A percentile compares a stretch with the other conserved stretches of the same genome.
These are phyloP conservation scores for Diaporthe australafricana DNA, from an alignment of 2,329 filamentous ascomycete genomes.

Conservation along the genomic window DNA sequence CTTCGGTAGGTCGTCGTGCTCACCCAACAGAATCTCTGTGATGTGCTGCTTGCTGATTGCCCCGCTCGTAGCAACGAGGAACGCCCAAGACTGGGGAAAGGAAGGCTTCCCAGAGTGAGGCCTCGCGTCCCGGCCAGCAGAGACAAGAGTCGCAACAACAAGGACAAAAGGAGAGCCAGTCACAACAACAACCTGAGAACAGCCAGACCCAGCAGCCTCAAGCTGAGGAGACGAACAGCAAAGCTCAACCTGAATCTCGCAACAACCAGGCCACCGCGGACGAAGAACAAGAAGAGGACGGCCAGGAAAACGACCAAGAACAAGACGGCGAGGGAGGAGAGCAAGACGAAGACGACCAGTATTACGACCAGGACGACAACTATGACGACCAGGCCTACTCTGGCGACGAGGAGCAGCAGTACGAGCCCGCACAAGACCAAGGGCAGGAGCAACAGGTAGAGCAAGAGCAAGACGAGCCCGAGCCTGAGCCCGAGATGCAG, in stretches of 20 bases:
- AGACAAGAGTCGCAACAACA: conserved; percentile 30
- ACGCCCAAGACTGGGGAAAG: conserved; percentile 33
- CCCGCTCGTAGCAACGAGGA: conserved; percentile 32
- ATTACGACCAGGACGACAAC: conserved; percentile 35
- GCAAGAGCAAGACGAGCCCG: conserved; percentile 45
- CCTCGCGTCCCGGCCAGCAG: conserved; percentile 30
- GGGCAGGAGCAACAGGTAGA: conserved; percentile 39
- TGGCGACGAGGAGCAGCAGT: conserved; percentile 37
- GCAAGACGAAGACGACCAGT: conserved; percentile 17
- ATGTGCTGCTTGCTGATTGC: conserved; percentile 1
- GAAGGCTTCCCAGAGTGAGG: conserved; percentile 19
- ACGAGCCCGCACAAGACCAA: conserved; percentile 38
- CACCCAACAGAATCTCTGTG: neutral
- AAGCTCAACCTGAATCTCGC: conserved; percentile 7
- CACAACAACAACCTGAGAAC: conserved; percentile 4
- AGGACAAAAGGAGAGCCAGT: neutral
- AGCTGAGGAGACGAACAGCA: conserved; percentile 22
- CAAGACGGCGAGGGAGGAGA: conserved; percentile 37
- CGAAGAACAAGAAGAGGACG: conserved; percentile 34
- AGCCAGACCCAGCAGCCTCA: conserved; percentile 15
- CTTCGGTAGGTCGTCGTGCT: conserved; percentile 29
- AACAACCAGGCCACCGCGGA: conserved; percentile 31
- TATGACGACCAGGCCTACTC: conserved; percentile 33
- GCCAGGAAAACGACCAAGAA: conserved; percentile 29
- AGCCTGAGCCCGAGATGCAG: conserved; percentile 70